Base-by-base conservation (phyloP, 331 rosid genomes). In the Acacia pycnantha region DNA sequence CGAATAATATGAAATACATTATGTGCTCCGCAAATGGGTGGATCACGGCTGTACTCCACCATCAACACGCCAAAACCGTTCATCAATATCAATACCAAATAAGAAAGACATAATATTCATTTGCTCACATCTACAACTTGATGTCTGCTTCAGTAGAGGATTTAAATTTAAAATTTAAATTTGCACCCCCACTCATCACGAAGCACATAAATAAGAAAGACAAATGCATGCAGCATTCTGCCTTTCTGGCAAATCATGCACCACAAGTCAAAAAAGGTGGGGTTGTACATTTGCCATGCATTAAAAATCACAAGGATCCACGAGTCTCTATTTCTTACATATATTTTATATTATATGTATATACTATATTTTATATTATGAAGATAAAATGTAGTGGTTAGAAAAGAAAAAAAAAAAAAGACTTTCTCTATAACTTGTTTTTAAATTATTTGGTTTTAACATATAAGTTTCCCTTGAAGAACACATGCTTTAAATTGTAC, bases 21-120 rank as follows among this genome's bases (percentile, higher is more conserved):
- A 70, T 44, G 56, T 70, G 76, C 58, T 70, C 76, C 11, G 76
- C 76, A 3, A 70, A 70, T 70, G 76, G 76, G 33, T 70, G 58
- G 13, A 70, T 44, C 37, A 70, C 76, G 3, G 76, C 76, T 70
- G n/a, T 6, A 27, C 8, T 29, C 11, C 1, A 5, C 3, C 4
- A 2, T 2, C 11, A 64, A 29, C 41, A 29, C 22, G 31, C 31
- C 2, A 64, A 29, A 29, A 31, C 4, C 3, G 2, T 31, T 31
- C 18, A 27, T 62, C 21, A 29, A 29, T 9, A 3, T 53, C 8
- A 53, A 14, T 48, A 48, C 8, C 59, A n/a, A n/a, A n/a, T n/a
- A n/a, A n/a, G n/a, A n/a, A n/a, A n/a, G n/a, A n/a, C n/a, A n/a
- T n/a, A n/a, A n/a, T 21, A 53, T 56, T 56, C 13, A 58, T n/a